Base-by-base conservation (phyloP, 2,329 filamentous ascomycete genomes). In the Diplodia intermedia region DNA sequence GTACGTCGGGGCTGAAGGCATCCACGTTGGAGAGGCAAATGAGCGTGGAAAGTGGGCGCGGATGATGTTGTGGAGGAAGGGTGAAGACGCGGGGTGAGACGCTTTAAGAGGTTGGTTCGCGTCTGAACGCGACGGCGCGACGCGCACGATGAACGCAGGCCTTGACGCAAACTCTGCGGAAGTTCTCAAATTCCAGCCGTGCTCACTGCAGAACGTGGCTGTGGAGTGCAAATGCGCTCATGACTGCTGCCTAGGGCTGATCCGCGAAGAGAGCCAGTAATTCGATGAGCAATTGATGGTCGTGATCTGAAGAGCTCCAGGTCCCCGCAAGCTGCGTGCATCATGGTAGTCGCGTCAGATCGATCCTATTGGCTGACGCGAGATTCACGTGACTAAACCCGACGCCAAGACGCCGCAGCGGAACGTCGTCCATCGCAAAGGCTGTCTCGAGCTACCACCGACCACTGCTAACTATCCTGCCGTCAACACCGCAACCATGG, bases 1-100 rank as follows among this genome's bases (percentile, higher is more conserved):
- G 70, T 74, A 71, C 70, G 70, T 73, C 71, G 67, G 69, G 61
- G 69, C 70, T 72, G 70, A 29, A 57, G 56, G 62, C 52, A 69
- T 60, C 67, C 47, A 63, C 38, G 60, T 50, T 63, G 56, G 52
- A 53, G 49, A 31, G 26, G 18, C 9, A 47, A 55, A 26, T 12
- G 62, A 55, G 14, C 18, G 57, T 50, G n/a, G 55, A 33, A 4
- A 33, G 47, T 23, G 47, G 33, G 47, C 20, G 26, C 31, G 40
- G 54, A 60, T n/a, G 65, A 31, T 67, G 65, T 52, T 63, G 65
- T 52, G 65, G 65, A 60, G 54, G 55, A 67, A 47, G 54, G 52
- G 53, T n/a, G n/a, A 40, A 20, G 54, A 38, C 53, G 40, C 40
- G 54, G 65, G 65, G 40, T 36, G 54, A 43, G 65, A 49, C 31